Percentiles rank a stretch among this genome's conserved stretches.
Conservation (phyloP, 208 protist species). For the Leishmania tropica region DNA sequence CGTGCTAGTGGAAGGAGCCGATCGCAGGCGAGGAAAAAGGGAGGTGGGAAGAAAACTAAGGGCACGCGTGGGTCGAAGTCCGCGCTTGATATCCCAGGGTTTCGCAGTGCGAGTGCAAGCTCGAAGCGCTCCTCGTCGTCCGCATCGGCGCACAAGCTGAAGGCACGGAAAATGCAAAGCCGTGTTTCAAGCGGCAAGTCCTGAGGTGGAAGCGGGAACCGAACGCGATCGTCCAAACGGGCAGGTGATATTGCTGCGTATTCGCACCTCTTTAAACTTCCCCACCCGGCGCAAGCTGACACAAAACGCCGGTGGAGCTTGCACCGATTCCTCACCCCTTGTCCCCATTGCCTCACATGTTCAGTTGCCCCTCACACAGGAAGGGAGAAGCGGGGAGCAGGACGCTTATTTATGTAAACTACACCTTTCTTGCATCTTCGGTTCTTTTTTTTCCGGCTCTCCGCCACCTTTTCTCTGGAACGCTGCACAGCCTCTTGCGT, state of each 20-base stretch:
- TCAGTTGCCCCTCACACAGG: background rate
- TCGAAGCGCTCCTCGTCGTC: slow-evolving; percentile 4
- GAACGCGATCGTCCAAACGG: background rate
- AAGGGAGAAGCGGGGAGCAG: background rate
- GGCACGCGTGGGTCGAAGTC: background rate
- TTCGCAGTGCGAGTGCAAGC: background rate
- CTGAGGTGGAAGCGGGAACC: background rate
- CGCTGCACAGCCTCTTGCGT: background rate
- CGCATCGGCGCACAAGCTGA: background rate
- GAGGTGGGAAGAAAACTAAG: slow-evolving; percentile 6
- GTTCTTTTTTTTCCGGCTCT: too few relatives aligned
- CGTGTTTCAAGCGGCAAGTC: background rate
- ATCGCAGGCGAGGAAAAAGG: slow-evolving; percentile 11
- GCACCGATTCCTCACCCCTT: background rate
- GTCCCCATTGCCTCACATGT: background rate
- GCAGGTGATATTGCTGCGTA: background rate
- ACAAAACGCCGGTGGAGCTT: background rate
- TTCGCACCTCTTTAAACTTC: background rate
- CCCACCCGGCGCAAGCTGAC: background rate
- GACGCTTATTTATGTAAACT: slow-evolving; percentile 1
- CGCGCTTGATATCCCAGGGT: background rate
- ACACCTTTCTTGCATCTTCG: background rate
- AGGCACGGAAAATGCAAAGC: slow-evolving; percentile 2
- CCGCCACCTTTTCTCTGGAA: background rate
- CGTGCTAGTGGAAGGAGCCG: slow-evolving; percentile 4